A percentile compares a stretch with the other conserved stretches of the same genome.
Conservation (phyloP, 2,329 filamentous ascomycete species). For the Colletotrichum graminicola region DNA sequence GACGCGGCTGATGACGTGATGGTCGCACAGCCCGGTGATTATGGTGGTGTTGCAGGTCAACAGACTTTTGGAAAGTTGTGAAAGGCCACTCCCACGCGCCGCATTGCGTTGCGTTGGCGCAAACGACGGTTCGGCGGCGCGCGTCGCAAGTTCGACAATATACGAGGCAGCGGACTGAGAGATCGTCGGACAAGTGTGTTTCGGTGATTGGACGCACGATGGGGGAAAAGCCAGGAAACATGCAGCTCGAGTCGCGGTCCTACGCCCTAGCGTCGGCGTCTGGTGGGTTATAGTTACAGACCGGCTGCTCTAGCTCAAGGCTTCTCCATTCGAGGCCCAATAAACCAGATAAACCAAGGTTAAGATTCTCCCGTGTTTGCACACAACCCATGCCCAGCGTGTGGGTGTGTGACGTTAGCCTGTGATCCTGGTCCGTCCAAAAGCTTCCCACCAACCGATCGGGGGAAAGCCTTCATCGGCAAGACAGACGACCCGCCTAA, state of each 20-base stretch:
- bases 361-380: neutral
- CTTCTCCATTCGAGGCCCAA: neutral
- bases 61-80: constrained; percentile 26
- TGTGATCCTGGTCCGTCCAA: neutral
- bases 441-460: neutral
- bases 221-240: constrained; percentile 16
- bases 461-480: constrained; percentile 14
- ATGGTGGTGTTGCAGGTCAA: neutral
- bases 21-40: neutral
- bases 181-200: constrained; percentile 31
- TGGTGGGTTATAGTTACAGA: constrained; percentile 10
- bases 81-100: neutral
- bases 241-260: constrained; percentile 23
- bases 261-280: constrained; percentile 29
- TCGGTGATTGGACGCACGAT: constrained; percentile 30
- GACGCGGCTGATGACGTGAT: constrained; percentile 24
- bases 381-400: neutral
- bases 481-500: constrained; percentile 29
- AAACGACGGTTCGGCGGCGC: neutral
- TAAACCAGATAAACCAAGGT: neutral
- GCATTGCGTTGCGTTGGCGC: neutral
- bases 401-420: neutral
- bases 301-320: constrained; percentile 18
- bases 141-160: neutral
- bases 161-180: neutral